phyloP scores from a whole-genome alignment of 441 rosid species.

The Gossypium schwendimanii region DNA sequence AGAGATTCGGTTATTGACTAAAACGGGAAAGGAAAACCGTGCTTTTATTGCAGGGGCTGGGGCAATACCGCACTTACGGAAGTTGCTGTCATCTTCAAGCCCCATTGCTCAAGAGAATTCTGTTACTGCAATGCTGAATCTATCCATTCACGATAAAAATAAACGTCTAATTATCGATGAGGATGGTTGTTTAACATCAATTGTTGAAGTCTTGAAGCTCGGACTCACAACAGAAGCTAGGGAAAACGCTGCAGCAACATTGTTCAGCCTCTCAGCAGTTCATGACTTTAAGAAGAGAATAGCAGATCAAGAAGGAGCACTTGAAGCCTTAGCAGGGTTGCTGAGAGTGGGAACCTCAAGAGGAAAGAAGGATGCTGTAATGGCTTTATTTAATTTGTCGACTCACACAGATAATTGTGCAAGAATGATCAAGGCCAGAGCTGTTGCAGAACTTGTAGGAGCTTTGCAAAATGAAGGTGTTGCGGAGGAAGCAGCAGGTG shows the following conservation, averaged over 20 bases:
- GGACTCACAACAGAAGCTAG: slow-evolving; percentile 83
- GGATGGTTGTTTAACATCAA: slow-evolving; percentile 57
- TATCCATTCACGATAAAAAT: slow-evolving; percentile 78
- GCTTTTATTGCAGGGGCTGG: slow-evolving; percentile 87
- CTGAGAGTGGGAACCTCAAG: slow-evolving; percentile 63
- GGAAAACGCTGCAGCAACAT: slow-evolving; percentile 90
- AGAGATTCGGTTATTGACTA: slow-evolving; percentile 74
- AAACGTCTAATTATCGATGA: slow-evolving; percentile 75
- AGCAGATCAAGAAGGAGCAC: slow-evolving; percentile 56
- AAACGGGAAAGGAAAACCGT: slow-evolving; percentile 82
- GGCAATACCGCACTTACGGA: slow-evolving; percentile 64
- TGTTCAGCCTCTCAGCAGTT: slow-evolving; percentile 83
- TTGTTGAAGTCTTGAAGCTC: slow-evolving; percentile 54
- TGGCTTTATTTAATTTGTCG: slow-evolving; percentile 77
- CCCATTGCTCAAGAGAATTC: slow-evolving; percentile 81
- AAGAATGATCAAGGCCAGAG: slow-evolving; percentile 78
- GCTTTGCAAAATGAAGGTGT: slow-evolving; percentile 71
- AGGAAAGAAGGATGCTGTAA: slow-evolving; percentile 91
- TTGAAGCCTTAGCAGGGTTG: slow-evolving; percentile 63
- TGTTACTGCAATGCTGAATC: slow-evolving; percentile 80
- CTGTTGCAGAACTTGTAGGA: slow-evolving; percentile 55
- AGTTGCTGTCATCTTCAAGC: slow-evolving; percentile 45
- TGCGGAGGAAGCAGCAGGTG: slow-evolving; percentile 87
- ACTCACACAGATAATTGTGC: slow-evolving; percentile 71
- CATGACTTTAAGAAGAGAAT: slow-evolving; percentile 84